Conservation (phyloP, 2,329 filamentous ascomycete species). For the Fusarium cicatricum region DNA sequence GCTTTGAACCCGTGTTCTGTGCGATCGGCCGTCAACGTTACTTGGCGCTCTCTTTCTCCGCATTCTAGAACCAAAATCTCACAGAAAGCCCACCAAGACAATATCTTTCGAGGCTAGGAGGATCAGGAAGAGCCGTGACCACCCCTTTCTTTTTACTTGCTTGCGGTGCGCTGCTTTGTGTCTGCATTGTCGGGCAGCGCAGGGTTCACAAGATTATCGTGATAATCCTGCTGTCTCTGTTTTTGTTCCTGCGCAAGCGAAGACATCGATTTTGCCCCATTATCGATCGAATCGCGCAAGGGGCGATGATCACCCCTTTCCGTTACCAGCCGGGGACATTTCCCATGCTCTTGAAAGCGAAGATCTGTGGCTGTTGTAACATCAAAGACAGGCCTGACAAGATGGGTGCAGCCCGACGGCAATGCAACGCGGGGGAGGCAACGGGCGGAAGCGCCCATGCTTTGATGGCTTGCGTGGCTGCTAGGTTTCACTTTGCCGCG, state of each 20-base stretch:
- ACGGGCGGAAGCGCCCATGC: slow-evolving; percentile 12
- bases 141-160: background rate
- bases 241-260: slow-evolving; percentile 35
- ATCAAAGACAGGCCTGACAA: too few relatives aligned
- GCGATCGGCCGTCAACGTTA: slow-evolving; percentile 10
- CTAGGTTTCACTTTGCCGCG: slow-evolving; percentile 36
- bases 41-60: background rate
- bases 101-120: background rate
- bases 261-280: slow-evolving; percentile 17
- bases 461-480: slow-evolving; percentile 26
- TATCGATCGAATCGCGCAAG: slow-evolving; percentile 11
- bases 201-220: slow-evolving; percentile 21
- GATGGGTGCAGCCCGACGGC: slow-evolving; percentile 29
- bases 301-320: slow-evolving; percentile 21
- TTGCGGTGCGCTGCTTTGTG: background rate
- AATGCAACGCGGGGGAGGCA: slow-evolving; percentile 31
- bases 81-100: background rate
- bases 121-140: background rate
- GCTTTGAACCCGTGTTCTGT: slow-evolving; percentile 12
- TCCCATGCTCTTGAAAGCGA: slow-evolving; percentile 17
- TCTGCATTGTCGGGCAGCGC: slow-evolving; percentile 16
- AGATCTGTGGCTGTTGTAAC: slow-evolving; percentile 30
- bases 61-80: background rate
- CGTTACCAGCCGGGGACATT: slow-evolving; percentile 16
- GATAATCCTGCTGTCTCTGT: background rate